Evolutionary conservation across 805 yeast species (phyloP), one percentile per base, ranked within the genome.

Genomic region (Ogataea trehalophila): DNA sequence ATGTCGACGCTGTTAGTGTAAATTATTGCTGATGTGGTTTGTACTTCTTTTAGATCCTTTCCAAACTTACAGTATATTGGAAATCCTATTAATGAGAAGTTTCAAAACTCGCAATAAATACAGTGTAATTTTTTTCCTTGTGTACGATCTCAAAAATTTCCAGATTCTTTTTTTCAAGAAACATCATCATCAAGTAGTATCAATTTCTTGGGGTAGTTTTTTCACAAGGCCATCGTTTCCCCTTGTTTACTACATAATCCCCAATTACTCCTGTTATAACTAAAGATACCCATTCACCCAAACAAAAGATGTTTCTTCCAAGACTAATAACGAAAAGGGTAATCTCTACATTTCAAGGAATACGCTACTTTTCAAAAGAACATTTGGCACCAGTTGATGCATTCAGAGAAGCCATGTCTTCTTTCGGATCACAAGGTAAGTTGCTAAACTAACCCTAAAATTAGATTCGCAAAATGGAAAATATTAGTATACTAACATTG

Each of bases 401-500:
- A 4, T 68, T 58, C 49, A 60, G 59, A 43, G 66, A 66, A 15
- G 51, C 70, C 1, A 66, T 68, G 70, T 56, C 72, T 1, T 58
- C 68, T 2, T 55, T 66, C 20, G 66, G 70, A 5, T 63, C 69
- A 8, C 71, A 67, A 50, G 67, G 67, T 63, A 55, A 16, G 67
- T 13, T 26, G 3, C 31, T 26, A 9, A 26, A 26, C 9, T 11
- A 26, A 11, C 31, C 11, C 54, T 9, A 2, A 17, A 16, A 15
- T 6, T 17, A n/a, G 14, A 33, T 54, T 31, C 70, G 55, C 58
- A 65, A 33, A 6, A 17, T 20, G 18, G 14, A 6, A 26, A 2
- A 15, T 4, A 39, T 8, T 5, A 69, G 66, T 44, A 66, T 29
- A 68, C 73, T 33, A 67, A 76, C 37, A 75, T 78, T 16, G 77